Conservation (phyloP, 108 stramenopile genomes). For the Mayamaea pseudoterrestris region DNA sequence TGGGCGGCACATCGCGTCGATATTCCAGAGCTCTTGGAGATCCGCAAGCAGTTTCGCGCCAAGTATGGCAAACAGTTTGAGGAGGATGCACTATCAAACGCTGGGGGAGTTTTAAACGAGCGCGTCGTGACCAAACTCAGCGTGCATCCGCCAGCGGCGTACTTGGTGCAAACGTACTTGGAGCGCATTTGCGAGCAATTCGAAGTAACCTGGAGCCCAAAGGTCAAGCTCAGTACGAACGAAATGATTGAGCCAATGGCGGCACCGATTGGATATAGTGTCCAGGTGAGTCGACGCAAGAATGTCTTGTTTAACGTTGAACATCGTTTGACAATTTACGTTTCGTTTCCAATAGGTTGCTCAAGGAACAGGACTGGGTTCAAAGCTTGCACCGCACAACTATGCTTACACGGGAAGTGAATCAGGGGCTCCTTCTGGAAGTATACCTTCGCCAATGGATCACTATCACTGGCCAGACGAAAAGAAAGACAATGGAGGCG, state of each 20-base stretch:
- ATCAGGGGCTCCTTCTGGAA: background rate
- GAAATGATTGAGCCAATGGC: conserved; percentile 66
- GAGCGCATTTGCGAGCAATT: conserved; percentile 78
- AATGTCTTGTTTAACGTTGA: conserved; percentile 31
- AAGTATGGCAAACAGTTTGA: conserved; percentile 85
- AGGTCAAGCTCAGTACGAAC: conserved; percentile 19
- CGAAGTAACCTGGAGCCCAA: conserved; percentile 76
- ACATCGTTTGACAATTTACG: conserved; percentile 7
- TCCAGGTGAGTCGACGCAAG: conserved; percentile 41
- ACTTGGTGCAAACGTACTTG: conserved; percentile 76
- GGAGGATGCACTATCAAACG: conserved; percentile 55
- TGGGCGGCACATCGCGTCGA: conserved; percentile 69
- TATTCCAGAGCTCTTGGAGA: conserved; percentile 60
- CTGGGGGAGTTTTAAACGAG: conserved; percentile 68
- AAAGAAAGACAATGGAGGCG: conserved; percentile 8
- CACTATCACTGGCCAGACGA: background rate
- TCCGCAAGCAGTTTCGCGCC: conserved; percentile 71
- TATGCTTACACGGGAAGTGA: conserved; percentile 8
- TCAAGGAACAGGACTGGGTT: too few relatives aligned
- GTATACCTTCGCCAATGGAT: background rate
- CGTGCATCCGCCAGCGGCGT: conserved; percentile 76
- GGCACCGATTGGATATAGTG: conserved; percentile 61
- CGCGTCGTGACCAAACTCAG: conserved; percentile 79
- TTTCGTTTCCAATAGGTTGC: too few relatives aligned
- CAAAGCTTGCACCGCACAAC: conserved; percentile 9